A percentile compares a stretch with the other conserved stretches of the same genome.
Evolutionary conservation across 169 alveolate species (phyloP).

Genomic region (Perkinsus olseni): DNA sequence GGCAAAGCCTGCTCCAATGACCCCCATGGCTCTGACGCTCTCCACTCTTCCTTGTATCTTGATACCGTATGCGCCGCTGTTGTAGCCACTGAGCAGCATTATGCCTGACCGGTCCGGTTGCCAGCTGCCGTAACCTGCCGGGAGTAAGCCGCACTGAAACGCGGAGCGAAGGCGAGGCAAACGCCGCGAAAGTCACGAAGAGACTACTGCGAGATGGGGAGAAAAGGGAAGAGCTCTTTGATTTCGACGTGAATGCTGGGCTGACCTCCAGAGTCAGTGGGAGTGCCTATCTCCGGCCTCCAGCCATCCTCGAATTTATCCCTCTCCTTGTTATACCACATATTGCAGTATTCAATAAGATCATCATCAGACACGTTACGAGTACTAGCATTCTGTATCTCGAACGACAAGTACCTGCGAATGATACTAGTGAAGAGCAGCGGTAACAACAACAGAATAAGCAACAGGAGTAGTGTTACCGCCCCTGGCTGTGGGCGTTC

Average conservation of each 20-base stretch:
- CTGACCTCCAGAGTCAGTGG: background rate
- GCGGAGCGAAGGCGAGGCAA: too few relatives aligned
- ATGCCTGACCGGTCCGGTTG: background rate
- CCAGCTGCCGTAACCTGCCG: background rate
- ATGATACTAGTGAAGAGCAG: background rate
- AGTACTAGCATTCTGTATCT: background rate
- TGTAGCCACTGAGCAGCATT: background rate
- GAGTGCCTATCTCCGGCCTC: background rate
- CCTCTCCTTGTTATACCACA: background rate
- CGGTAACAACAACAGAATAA: background rate
- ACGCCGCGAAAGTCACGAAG: too few relatives aligned
- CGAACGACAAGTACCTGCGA: background rate
- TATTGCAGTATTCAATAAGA: background rate
- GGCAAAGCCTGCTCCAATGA: background rate
- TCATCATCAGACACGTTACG: background rate
- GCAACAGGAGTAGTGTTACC: background rate
- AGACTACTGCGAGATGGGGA: too few relatives aligned
- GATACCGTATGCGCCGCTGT: background rate
- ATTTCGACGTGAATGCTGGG: too few relatives aligned
- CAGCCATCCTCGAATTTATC: background rate
- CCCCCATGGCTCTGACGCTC: background rate
- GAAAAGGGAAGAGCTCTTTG: too few relatives aligned
- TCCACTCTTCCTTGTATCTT: background rate
- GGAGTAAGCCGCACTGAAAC: background rate
- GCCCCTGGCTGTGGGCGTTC: background rate